These are phyloP conservation scores for Pseudoneurospora amorphoporcata DNA, from an alignment of 495 filamentous ascomycete genomes.

Conservation along the genomic window DNA sequence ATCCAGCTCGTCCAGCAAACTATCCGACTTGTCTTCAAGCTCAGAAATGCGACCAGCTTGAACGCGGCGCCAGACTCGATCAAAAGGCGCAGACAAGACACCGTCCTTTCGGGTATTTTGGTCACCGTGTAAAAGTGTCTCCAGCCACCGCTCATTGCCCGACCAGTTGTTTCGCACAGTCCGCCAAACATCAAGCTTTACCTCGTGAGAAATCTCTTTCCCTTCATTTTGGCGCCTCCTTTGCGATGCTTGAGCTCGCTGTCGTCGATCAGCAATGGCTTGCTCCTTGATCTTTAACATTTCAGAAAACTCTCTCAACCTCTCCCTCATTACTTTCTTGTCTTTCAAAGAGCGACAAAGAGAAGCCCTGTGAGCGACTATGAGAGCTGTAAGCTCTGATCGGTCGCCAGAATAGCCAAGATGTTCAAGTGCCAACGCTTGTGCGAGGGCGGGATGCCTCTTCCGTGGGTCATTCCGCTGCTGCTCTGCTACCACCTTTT, in stretches of 20 bases:
- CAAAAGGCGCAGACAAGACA: constrained; percentile 53
- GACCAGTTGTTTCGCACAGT: constrained; percentile 62
- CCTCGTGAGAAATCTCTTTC: constrained; percentile 24
- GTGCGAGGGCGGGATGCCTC: constrained; percentile 36
- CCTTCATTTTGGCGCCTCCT: constrained; percentile 1
- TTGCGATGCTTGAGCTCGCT: constrained; percentile 24
- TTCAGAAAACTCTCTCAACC: constrained; percentile 47
- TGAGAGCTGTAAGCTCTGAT: constrained; percentile 50
- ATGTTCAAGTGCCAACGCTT: constrained; percentile 52
- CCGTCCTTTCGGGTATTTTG: constrained; percentile 45
- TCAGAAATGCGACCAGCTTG: constrained; percentile 43
- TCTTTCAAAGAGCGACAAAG: constrained; percentile 41
- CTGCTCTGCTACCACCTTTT: constrained; percentile 47
- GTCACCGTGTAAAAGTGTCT: constrained; percentile 56
- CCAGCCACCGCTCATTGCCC: constrained; percentile 59
- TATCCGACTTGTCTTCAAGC: constrained; percentile 33
- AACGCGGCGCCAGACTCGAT: constrained; percentile 54
- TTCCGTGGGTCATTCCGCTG: constrained; percentile 21
- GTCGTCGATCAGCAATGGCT: constrained; percentile 30
- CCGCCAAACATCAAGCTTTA: constrained; percentile 34
- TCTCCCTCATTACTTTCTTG: constrained; percentile 43
- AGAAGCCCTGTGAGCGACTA: constrained; percentile 61
- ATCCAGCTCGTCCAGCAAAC: constrained; percentile 53
- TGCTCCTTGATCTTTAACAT: constrained; percentile 43
- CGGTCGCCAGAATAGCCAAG: constrained; percentile 50